phyloP scores from a whole-genome alignment of 2,329 filamentous ascomycete genomes.

The Ophiostoma himal-ulmi region DNA sequence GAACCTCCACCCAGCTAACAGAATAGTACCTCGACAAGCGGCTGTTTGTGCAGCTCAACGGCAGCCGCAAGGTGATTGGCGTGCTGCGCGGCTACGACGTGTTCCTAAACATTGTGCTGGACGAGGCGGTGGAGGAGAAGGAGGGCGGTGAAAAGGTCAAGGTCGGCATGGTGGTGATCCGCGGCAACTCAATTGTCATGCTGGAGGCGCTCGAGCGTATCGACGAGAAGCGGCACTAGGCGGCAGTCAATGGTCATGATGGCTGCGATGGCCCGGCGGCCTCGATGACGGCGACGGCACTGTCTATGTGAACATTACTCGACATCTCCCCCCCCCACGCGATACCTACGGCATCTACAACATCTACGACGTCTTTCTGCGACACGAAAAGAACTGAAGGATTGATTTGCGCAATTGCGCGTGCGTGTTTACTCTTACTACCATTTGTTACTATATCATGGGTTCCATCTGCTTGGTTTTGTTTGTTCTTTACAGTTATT shows the following conservation, averaged over 20 bases:
- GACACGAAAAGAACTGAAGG: not conserved
- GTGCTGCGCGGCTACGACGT: constrained; percentile 95
- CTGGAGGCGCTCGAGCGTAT: constrained; percentile 74
- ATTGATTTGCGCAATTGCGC: not conserved
- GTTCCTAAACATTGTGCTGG: constrained; percentile 95
- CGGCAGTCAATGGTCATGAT: not conserved
- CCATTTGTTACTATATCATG: constrained; percentile 15
- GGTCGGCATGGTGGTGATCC: constrained; percentile 93
- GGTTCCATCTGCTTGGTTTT: constrained; percentile 14
- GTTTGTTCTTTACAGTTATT: not conserved
- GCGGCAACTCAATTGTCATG: constrained; percentile 98
- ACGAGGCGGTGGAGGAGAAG: constrained; percentile 95
- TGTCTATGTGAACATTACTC: not conserved
- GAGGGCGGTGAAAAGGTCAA: constrained; percentile 81
- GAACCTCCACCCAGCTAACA: not conserved
- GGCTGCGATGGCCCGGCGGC: not conserved
- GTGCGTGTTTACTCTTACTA: constrained; percentile 13
- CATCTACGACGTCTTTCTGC: not conserved
- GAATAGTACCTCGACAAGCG: constrained; percentile 95
- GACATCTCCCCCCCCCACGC: not conserved
- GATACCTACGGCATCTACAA: not conserved
- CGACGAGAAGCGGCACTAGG: constrained; percentile 33
- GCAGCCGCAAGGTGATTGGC: constrained; percentile 94
- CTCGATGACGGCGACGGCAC: not conserved
- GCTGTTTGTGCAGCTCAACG: constrained; percentile 95